Evolutionary conservation across 805 yeast species (phyloP), one percentile per base, ranked within the genome.

Genomic region (Lachancea sp.): DNA sequence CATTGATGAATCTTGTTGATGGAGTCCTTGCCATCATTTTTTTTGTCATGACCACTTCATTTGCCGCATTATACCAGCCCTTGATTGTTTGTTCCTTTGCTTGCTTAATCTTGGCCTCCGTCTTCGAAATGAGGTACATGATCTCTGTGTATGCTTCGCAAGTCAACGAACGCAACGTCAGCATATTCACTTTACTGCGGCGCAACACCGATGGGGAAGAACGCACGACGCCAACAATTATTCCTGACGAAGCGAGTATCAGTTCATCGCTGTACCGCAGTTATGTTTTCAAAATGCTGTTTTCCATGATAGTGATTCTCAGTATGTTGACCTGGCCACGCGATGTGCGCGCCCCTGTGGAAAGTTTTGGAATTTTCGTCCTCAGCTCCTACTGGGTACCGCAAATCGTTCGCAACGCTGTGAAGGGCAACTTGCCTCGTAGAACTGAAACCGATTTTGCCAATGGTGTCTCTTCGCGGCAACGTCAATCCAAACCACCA

Each of bases 371-470:
- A 1, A 60, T 82, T 9, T 48, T 79, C 1, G 41, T 72, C 1
- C 54, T 82, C 25, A 84, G 80, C 60, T 84, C 95, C 1, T 82
- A 77, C 53, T 89, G 96, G 96, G 53, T 85, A 13, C 96, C 97
- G 1, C 98, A 90, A 62, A 82, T 86, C 36, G 81, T 80, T 54
- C 72, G 96, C 59, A 87, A 88, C 59, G 45, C 61, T 7, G 48
- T 62, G 3, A 63, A 63, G 39, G 66, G 66, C 13, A 51, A 51
- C 18, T 49, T 56, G 5, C 59, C 63, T 9, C 41, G 56, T 18
- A 53, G 62, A 49, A 52, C 25, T 22, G 25, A 60, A 39, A 13
- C 30, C 19, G 16, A 26, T 2, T 15, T 15, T 6, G 12, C 39
- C 15, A 38, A 3, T 15, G 35, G 20, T 34, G 38, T 38, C 17